These are phyloP conservation scores for Ophiostoma tasmaniense DNA, from an alignment of 2,329 filamentous ascomycete species.

Conservation along the genomic window DNA sequence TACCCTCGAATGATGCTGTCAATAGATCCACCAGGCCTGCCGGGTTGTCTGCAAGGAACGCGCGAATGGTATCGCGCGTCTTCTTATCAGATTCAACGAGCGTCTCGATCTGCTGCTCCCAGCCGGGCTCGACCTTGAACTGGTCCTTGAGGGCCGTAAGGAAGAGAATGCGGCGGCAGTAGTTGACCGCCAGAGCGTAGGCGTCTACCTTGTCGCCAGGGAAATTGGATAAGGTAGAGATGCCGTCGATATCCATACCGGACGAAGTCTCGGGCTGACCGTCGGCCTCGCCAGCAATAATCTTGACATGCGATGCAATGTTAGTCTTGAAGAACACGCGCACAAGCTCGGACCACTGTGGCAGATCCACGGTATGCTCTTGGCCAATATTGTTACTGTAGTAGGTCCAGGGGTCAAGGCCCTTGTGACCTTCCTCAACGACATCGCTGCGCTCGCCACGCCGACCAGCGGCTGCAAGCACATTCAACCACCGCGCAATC, in stretches of 20 bases:
- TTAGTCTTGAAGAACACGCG: conserved; percentile 39
- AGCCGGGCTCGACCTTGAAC: conserved; percentile 63
- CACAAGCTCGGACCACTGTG: conserved; percentile 45
- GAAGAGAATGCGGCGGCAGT: conserved; percentile 50
- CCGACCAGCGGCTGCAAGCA: conserved; percentile 65
- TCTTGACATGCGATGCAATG: conserved; percentile 18
- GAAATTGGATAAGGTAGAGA: conserved; percentile 40
- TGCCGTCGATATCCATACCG: conserved; percentile 33
- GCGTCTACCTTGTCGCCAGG: conserved; percentile 41
- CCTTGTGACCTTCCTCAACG: conserved; percentile 80
- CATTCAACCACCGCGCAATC: conserved; percentile 76
- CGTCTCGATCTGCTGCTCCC: conserved; percentile 72
- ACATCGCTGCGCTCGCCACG: conserved; percentile 69
- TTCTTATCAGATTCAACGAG: conserved; percentile 61
- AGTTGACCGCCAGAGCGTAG: conserved; percentile 61
- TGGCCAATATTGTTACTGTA: conserved; percentile 31
- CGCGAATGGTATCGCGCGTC: conserved; percentile 50
- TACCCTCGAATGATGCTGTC: conserved; percentile 48
- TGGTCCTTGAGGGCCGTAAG: conserved; percentile 38
- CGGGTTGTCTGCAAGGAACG: conserved; percentile 37
- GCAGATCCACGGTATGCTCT: conserved; percentile 30
- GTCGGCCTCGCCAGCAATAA: conserved; percentile 12
- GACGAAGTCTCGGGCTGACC: conserved; percentile 5
- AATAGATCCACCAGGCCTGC: conserved; percentile 37
- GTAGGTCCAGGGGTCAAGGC: conserved; percentile 61